These are phyloP conservation scores for Solanum appendiculatum DNA, from an alignment of 257 asterid species.

Conservation along the genomic window DNA sequence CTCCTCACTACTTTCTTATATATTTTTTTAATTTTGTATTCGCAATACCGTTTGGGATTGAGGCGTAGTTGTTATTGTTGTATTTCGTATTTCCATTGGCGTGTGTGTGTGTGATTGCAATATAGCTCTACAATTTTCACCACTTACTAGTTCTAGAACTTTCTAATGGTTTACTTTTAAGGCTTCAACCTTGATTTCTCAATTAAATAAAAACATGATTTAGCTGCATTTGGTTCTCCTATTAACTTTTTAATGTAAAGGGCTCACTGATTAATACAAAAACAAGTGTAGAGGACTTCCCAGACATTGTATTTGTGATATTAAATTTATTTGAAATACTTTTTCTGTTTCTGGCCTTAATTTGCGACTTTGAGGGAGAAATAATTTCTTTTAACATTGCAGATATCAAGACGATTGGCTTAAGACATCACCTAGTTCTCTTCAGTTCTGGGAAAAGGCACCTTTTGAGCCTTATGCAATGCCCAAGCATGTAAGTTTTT, in stretches of 20 bases:
- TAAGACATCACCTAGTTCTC: conserved; percentile 76
- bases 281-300: not conserved
- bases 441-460: conserved; percentile 96
- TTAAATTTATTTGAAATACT: not conserved
- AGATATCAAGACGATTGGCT: conserved; percentile 99
- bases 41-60: not conserved
- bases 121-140: not conserved
- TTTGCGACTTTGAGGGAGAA: not conserved
- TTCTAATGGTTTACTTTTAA: not conserved
- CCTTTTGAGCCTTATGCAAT: conserved; percentile 98
- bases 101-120: not conserved
- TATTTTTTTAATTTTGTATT: not conserved
- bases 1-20: not conserved
- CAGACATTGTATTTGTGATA: not conserved
- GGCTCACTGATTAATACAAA: not conserved
- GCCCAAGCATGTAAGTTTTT: conserved; percentile 65
- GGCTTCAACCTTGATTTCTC: not conserved
- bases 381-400: conserved; percentile 13
- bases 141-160: not conserved
- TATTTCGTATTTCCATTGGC: not conserved
- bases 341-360: not conserved
- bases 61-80: not conserved
- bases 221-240: not conserved
- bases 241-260: not conserved
- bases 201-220: not conserved